phyloP scores from a whole-genome alignment of 129 eudicot species.

The Tagetes patula region DNA sequence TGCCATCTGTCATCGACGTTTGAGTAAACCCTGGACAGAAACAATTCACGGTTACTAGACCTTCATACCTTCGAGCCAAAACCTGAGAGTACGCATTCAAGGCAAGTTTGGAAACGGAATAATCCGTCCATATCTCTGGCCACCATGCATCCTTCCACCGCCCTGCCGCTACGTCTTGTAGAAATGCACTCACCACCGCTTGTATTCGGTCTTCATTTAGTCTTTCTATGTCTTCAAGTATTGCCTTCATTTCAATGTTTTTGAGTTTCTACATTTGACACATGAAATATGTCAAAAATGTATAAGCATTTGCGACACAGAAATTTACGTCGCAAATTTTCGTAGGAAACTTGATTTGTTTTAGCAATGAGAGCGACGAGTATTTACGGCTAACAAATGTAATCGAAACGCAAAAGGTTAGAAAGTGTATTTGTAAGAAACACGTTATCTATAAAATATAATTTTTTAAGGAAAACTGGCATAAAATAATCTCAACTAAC shows the following conservation, averaged over 20 bases:
- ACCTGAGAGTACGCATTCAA: constrained; percentile 69
- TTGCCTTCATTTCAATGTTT: constrained; percentile 38
- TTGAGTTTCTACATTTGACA: constrained; percentile 57
- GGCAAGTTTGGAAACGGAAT: constrained; percentile 80
- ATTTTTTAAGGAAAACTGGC: too few species aligned
- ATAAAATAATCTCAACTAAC: too few species aligned
- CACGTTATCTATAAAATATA: too few species aligned
- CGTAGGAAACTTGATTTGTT: too few species aligned
- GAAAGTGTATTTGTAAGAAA: too few species aligned
- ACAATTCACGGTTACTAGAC: constrained; percentile 58
- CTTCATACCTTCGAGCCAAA: constrained; percentile 49
- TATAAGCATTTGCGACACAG: too few species aligned
- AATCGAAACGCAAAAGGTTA: too few species aligned
- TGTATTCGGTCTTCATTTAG: constrained; percentile 53
- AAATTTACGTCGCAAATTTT: too few species aligned
- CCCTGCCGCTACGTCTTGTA: constrained; percentile 54
- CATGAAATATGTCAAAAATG: not conserved
- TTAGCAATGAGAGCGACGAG: too few species aligned
- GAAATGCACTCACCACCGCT: constrained; percentile 41
- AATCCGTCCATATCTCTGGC: constrained; percentile 90
- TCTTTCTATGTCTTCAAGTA: constrained; percentile 51
- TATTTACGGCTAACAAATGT: too few species aligned
- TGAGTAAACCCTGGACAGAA: constrained; percentile 92
- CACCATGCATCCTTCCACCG: constrained; percentile 68
- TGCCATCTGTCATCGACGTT: constrained; percentile 81